These are phyloP conservation scores for Fusarium aywerte DNA, from an alignment of 2,329 filamentous ascomycete genomes.

Conservation along the genomic window DNA sequence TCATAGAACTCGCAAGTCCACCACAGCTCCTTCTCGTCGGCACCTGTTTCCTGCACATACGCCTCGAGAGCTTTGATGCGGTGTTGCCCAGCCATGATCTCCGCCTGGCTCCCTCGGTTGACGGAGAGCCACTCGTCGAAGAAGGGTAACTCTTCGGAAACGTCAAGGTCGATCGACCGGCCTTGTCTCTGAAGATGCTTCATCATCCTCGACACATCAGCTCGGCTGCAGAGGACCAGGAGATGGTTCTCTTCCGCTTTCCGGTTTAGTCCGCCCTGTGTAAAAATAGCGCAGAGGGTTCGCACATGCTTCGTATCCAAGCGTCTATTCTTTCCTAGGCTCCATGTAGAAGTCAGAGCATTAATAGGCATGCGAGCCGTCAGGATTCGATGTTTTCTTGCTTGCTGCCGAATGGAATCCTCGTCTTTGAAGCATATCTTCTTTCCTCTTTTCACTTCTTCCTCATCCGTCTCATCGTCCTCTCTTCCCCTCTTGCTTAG, in stretches of 20 bases:
- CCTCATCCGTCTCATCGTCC: neutral
- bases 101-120: neutral
- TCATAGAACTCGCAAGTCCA: conserved; percentile 30
- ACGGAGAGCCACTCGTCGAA: neutral
- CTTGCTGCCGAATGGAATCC: neutral
- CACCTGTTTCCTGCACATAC: conserved; percentile 13
- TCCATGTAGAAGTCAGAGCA: neutral
- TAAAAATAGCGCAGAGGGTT: neutral
- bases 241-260: neutral
- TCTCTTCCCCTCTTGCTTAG: neutral
- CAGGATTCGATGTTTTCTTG: neutral
- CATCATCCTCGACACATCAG: neutral
- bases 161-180: neutral
- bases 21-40: conserved; percentile 8
- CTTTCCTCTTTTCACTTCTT: neutral
- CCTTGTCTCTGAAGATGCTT: neutral
- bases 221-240: neutral
- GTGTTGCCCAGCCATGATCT: conserved; percentile 32
- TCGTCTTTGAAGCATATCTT: neutral
- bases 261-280: neutral
- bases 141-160: neutral
- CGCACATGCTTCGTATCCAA: neutral
- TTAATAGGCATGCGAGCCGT: neutral
- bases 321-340: neutral
- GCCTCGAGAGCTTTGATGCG: conserved; percentile 10